A percentile compares a stretch with the other conserved stretches of the same genome.
These are phyloP conservation scores for Atkinsonella texensis DNA, from an alignment of 2,329 filamentous ascomycete genomes.

Conservation along the genomic window DNA sequence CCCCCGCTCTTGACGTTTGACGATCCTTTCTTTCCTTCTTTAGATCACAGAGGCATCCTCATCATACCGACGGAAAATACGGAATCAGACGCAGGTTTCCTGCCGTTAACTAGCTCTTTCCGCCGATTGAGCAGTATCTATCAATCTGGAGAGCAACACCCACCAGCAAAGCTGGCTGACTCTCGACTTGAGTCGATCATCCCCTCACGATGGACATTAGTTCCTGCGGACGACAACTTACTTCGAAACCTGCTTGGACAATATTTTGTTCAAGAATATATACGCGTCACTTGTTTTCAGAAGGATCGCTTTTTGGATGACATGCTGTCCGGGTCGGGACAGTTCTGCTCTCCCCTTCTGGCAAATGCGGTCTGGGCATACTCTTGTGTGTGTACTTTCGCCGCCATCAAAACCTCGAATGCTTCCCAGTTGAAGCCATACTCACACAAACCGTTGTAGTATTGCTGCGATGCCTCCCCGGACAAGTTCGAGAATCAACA, in stretches of 20 bases:
- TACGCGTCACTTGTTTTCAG: background rate
- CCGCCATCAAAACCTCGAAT: slow-evolving; percentile 9
- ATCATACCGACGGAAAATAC: background rate
- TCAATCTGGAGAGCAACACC: background rate
- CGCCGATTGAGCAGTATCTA: background rate
- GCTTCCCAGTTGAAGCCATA: background rate
- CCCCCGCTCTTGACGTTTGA: background rate
- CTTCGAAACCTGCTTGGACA: background rate
- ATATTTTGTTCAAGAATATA: slow-evolving; percentile 1
- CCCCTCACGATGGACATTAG: background rate
- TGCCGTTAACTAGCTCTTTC: background rate
- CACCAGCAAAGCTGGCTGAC: background rate
- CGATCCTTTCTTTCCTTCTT: background rate
- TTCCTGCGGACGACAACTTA: background rate
- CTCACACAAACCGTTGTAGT: background rate
- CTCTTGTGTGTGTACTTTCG: slow-evolving; percentile 1
- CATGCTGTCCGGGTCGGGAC: background rate
- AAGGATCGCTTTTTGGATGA: background rate
- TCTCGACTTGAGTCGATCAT: background rate
- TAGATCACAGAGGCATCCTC: background rate
- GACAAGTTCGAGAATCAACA: slow-evolving; percentile 16
- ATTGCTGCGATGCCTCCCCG: background rate
- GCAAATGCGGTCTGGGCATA: slow-evolving; percentile 1
- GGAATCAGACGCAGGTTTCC: background rate
- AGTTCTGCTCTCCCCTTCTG: slow-evolving; percentile 1